Percentiles rank a stretch among this genome's conserved stretches.
These are phyloP conservation scores for Thelonectria blattea DNA, from an alignment of 2,329 filamentous ascomycete species.

Conservation along the genomic window DNA sequence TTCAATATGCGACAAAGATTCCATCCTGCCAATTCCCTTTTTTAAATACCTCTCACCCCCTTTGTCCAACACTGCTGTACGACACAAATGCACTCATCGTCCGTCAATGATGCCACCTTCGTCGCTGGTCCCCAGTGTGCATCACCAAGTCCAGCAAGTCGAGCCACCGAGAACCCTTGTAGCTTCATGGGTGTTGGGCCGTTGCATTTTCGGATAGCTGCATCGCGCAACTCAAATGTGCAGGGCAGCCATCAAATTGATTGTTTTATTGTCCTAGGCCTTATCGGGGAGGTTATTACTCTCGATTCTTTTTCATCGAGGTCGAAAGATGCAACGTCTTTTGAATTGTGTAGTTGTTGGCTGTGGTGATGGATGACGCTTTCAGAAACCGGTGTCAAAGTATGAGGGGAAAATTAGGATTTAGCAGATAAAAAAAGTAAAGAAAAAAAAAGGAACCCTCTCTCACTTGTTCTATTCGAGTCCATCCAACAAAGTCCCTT, in stretches of 20 bases:
- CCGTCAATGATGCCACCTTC: background rate
- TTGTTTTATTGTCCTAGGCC: background rate
- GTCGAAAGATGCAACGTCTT: too few relatives aligned
- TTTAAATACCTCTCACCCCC: too few relatives aligned
- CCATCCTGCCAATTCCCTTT: too few relatives aligned
- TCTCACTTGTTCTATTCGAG: background rate
- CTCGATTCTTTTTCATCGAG: too few relatives aligned
- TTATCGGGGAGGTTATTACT: too few relatives aligned
- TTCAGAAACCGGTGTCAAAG: background rate
- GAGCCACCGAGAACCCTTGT: background rate
- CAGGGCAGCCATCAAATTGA: background rate
- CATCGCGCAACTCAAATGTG: background rate
- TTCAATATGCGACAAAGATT: too few relatives aligned
- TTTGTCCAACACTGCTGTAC: too few relatives aligned
- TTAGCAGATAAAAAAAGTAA: background rate
- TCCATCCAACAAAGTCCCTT: background rate
- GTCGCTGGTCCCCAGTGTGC: background rate
- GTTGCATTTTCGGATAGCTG: background rate
- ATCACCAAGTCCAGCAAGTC: background rate
- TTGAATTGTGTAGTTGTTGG: too few relatives aligned
- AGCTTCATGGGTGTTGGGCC: background rate
- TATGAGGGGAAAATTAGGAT: background rate
- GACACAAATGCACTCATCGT: background rate
- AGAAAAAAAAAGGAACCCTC: background rate
- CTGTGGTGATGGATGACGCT: background rate